Percentiles rank a stretch among this genome's conserved stretches.
Evolutionary conservation across 805 yeast genomes (phyloP).

Genomic region (Wickerhamiella lipophila): DNA sequence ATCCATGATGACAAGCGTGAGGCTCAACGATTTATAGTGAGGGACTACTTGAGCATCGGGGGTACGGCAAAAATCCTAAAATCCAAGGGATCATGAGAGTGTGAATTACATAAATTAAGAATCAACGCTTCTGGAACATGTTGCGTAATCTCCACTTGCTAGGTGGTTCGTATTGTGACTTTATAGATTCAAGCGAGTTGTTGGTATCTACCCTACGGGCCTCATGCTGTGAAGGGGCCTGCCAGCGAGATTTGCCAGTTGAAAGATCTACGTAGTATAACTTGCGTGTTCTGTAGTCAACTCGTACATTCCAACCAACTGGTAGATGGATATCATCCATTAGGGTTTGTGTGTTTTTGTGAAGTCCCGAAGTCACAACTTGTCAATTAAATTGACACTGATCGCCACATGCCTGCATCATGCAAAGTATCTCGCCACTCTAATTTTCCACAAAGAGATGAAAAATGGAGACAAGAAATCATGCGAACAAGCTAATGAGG

Average conservation of each 20-base stretch:
- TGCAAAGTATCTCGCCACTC: background rate
- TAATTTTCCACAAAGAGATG: background rate
- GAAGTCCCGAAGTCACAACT: background rate
- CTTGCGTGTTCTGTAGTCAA: conserved; percentile 3
- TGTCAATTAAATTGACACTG: background rate
- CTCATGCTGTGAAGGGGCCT: background rate
- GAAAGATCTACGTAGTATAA: conserved; percentile 3
- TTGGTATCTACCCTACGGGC: background rate
- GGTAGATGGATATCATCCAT: conserved; percentile 9
- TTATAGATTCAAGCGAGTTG: background rate
- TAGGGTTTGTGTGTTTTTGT: background rate
- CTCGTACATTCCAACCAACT: background rate
- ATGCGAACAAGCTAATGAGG: too few species aligned
- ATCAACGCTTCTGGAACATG: background rate
- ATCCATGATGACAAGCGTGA: conserved; percentile 20
- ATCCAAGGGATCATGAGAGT: background rate
- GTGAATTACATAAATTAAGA: background rate
- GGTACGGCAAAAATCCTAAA: too few species aligned
- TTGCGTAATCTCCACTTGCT: background rate
- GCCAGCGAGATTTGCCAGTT: conserved; percentile 3
- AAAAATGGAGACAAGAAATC: background rate
- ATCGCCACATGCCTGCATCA: conserved; percentile 2
- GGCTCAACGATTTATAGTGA: background rate
- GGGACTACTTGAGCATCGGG: background rate
- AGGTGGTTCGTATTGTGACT: background rate